Evolutionary conservation across 2,329 filamentous ascomycete species (phyloP).

Genomic region (Pyrenochaeta sp.): DNA sequence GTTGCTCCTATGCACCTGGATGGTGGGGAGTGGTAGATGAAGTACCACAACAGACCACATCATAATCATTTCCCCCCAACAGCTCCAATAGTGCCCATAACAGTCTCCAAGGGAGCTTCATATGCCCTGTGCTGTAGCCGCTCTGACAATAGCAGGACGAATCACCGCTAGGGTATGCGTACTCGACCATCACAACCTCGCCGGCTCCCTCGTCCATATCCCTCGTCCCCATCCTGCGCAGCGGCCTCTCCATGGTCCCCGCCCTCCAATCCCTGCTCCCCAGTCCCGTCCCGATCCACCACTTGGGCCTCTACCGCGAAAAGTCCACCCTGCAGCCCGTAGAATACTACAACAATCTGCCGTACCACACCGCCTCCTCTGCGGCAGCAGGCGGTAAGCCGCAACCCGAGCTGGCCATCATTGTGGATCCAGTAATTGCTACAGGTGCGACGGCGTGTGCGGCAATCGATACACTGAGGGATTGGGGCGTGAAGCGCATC

Average conservation of each 20-base stretch:
- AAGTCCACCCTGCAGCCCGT: constrained; percentile 86
- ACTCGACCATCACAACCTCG: constrained; percentile 69
- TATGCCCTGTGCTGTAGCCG: neutral
- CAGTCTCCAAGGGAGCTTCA: too few relatives aligned
- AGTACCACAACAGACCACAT: too few relatives aligned
- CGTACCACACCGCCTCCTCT: constrained; percentile 68
- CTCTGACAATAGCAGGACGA: constrained; percentile 64
- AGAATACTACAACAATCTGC: constrained; percentile 98
- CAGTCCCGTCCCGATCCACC: constrained; percentile 80
- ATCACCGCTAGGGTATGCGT: constrained; percentile 81
- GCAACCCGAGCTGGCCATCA: constrained; percentile 73
- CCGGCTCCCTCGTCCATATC: constrained; percentile 74
- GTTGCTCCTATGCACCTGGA: neutral
- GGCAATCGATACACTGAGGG: constrained; percentile 85
- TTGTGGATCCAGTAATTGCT: constrained; percentile 92
- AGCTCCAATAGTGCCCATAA: too few relatives aligned
- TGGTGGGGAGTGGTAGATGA: neutral
- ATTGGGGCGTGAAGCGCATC: constrained; percentile 90
- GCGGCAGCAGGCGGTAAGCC: constrained; percentile 38
- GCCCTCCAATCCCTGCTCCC: constrained; percentile 86
- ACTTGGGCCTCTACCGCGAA: constrained; percentile 94
- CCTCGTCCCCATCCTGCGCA: constrained; percentile 91
- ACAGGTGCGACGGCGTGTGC: constrained; percentile 90
- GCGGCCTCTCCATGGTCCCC: constrained; percentile 90
- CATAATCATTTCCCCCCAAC: too few relatives aligned